These are phyloP conservation scores for Trametes polyzona DNA, from an alignment of 1,284 basidiomycete species.

Conservation along the genomic window DNA sequence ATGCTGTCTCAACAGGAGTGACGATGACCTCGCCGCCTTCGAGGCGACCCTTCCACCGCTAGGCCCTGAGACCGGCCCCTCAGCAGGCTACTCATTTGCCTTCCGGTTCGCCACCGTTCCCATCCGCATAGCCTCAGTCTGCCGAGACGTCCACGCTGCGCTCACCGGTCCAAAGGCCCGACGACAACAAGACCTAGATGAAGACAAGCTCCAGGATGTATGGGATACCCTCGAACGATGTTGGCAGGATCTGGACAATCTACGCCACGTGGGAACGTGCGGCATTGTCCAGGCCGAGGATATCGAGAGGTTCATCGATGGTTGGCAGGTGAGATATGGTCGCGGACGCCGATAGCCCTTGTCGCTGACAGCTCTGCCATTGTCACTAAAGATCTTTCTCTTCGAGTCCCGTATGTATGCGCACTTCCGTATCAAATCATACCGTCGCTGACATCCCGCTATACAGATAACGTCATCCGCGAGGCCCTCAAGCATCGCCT, in stretches of 20 bases:
- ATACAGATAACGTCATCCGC: conserved; percentile 65
- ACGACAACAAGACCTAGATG: conserved; percentile 61
- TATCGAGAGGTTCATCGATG: conserved; percentile 64
- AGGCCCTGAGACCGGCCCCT: conserved; percentile 34
- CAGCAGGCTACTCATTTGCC: conserved; percentile 42
- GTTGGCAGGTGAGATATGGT: conserved; percentile 62
- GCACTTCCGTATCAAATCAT: not conserved
- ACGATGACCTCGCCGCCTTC: conserved; percentile 73
- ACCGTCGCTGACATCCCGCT: conserved; percentile 14
- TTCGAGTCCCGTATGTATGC: conserved; percentile 74
- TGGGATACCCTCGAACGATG: conserved; percentile 82
- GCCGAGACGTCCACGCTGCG: conserved; percentile 73
- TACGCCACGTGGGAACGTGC: conserved; percentile 48
- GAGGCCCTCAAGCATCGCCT: conserved; percentile 63
- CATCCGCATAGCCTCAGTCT: conserved; percentile 70
- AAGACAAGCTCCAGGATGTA: conserved; percentile 63
- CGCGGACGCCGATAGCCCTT: conserved; percentile 20
- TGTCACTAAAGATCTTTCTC: conserved; percentile 61
- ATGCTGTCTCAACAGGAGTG: conserved; percentile 45
- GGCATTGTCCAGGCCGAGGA: conserved; percentile 57
- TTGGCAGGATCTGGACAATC: conserved; percentile 79
- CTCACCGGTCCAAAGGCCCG: conserved; percentile 77
- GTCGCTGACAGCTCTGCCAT: conserved; percentile 7
- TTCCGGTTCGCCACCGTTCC: conserved; percentile 60
- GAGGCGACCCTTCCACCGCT: conserved; percentile 62